Percentiles rank a stretch among this genome's conserved stretches.
Evolutionary conservation across 1,284 basidiomycete genomes (phyloP).

Genomic region (Microbotryum lychnidis-dioicae): DNA sequence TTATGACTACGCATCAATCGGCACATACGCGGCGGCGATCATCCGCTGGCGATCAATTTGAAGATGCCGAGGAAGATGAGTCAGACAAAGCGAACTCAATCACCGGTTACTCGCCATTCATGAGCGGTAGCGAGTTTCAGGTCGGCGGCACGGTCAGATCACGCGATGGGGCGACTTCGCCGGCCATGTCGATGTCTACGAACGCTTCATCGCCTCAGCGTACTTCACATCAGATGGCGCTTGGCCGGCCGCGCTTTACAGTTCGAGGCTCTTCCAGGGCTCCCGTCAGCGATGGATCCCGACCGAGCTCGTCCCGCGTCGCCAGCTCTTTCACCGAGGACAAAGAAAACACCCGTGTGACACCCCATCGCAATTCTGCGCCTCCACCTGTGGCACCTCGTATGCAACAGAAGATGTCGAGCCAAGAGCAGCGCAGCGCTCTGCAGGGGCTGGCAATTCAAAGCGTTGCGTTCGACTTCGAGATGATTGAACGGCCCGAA

Average conservation of each 20-base stretch:
- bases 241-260: slow-evolving; percentile 10
- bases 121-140: not conserved
- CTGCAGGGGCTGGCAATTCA: slow-evolving; percentile 5
- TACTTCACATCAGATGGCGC: not conserved
- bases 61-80: slow-evolving; percentile 50
- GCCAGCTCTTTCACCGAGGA: slow-evolving; percentile 7
- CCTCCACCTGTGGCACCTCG: slow-evolving; percentile 17
- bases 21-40: slow-evolving; percentile 18
- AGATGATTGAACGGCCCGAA: slow-evolving; percentile 24
- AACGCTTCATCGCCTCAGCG: slow-evolving; percentile 11
- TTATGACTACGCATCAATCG: slow-evolving; percentile 6
- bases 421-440: slow-evolving; percentile 4
- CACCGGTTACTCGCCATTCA: slow-evolving; percentile 19
- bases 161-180: slow-evolving; percentile 1
- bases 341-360: slow-evolving; percentile 31
- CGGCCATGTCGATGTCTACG: slow-evolving; percentile 18
- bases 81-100: slow-evolving; percentile 36
- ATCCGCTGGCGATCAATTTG: slow-evolving; percentile 44
- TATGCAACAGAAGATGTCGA: not conserved
- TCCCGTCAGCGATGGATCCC: not conserved
- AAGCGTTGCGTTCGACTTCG: slow-evolving; percentile 15
- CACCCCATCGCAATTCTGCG: not conserved
- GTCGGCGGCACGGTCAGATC: slow-evolving; percentile 1
- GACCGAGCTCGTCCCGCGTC: not conserved
- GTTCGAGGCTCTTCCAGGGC: slow-evolving; percentile 16